phyloP scores from a whole-genome alignment of 169 alveolate species.

The Plasmodium coatneyi region DNA sequence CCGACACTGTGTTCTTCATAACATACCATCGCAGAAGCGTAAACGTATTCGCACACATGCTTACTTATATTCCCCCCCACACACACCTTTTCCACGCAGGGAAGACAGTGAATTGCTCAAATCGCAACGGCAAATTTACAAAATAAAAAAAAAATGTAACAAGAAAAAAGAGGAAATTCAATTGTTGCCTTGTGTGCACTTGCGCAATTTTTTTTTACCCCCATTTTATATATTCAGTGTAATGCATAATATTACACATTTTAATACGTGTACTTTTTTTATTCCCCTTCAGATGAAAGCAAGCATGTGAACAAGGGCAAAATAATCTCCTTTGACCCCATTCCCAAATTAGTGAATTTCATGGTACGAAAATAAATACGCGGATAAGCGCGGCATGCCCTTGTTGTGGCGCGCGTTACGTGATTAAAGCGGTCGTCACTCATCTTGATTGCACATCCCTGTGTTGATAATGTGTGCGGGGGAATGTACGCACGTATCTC shows the following conservation, averaged over 20 bases:
- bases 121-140: constrained; percentile 39
- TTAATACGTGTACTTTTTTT: neutral
- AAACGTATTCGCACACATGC: neutral
- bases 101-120: constrained; percentile 55
- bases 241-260: neutral
- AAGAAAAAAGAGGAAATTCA: constrained; percentile 1
- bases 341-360: constrained; percentile 67
- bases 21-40: neutral
- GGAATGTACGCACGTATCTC: neutral
- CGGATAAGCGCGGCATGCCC: neutral
- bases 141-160: constrained; percentile 71
- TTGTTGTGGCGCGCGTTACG: neutral
- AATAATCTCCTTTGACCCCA: constrained; percentile 30
- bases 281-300: constrained; percentile 1
- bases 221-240: neutral
- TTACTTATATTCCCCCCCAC: neutral
- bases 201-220: neutral
- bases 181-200: neutral
- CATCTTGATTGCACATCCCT: neutral
- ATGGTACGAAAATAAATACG: constrained; percentile 35
- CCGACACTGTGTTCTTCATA: neutral
- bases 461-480: neutral
- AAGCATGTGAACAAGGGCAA: constrained; percentile 15
- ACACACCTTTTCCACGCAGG: constrained; percentile 8
- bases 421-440: neutral